phyloP scores from a whole-genome alignment of 176 grass and related monocot genomes.

The Eleusine indica region DNA sequence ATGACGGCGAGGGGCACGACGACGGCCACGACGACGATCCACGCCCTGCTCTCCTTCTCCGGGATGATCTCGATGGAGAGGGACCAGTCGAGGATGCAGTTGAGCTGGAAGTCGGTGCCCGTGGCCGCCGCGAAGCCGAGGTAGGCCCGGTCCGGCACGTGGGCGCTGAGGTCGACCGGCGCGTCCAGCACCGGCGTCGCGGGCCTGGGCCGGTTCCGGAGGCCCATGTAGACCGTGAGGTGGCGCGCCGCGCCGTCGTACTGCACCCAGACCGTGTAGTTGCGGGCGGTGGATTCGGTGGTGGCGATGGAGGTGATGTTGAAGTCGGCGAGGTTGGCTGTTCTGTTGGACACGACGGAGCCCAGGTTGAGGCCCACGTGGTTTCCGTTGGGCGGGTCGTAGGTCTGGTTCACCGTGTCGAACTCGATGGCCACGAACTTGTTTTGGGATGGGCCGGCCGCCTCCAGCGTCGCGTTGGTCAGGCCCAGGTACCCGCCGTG shows the following conservation, averaged over 20 bases:
- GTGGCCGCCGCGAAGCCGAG: constrained; percentile 69
- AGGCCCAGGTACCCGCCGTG: constrained; percentile 57
- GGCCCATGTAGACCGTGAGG: constrained; percentile 42
- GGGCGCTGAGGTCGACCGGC: constrained; percentile 52
- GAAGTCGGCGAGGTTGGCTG: constrained; percentile 36
- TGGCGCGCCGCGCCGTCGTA: constrained; percentile 47
- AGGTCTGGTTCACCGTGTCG: constrained; percentile 56
- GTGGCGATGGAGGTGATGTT: constrained; percentile 45
- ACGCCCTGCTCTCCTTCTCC: not conserved
- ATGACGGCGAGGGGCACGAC: not conserved
- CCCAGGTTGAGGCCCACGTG: constrained; percentile 74
- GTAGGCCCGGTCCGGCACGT: constrained; percentile 40
- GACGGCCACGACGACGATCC: constrained; percentile 15
- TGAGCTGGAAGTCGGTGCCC: constrained; percentile 56
- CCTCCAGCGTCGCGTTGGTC: constrained; percentile 43
- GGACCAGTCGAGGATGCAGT: constrained; percentile 68
- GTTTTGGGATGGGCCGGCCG: not conserved
- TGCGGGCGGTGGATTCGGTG: not conserved
- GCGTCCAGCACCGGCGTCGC: constrained; percentile 7
- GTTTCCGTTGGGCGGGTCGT: constrained; percentile 51
- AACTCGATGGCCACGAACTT: constrained; percentile 63
- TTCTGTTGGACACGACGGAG: constrained; percentile 45
- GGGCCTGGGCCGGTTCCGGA: not conserved
- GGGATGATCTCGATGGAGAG: constrained; percentile 49
- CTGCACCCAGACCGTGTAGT: constrained; percentile 65